Evolutionary conservation across 208 protist genomes (phyloP).

Genomic region (Spongospora subterranea): DNA sequence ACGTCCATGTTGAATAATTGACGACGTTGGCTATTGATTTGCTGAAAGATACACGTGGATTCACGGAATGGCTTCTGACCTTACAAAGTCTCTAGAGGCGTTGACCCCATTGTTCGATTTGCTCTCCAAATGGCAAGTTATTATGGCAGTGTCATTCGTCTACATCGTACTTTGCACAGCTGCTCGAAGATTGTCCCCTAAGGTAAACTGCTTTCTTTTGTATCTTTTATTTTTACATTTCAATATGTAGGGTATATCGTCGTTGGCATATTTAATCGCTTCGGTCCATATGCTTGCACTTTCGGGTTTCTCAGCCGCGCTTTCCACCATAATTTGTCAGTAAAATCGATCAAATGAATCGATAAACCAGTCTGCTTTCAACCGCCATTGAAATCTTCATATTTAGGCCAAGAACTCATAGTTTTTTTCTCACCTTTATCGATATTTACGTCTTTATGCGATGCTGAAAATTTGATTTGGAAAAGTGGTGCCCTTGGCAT

Average conservation of each 20-base stretch:
- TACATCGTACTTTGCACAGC: conserved; percentile 16
- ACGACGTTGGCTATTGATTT: too few relatives aligned
- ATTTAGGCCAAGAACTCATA: neutral
- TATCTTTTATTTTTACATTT: neutral
- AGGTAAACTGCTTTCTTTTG: neutral
- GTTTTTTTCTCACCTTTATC: neutral
- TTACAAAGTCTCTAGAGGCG: too few relatives aligned
- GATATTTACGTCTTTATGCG: conserved; percentile 33
- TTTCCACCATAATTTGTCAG: neutral
- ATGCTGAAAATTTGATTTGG: neutral
- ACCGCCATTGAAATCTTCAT: neutral
- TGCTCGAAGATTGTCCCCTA: neutral
- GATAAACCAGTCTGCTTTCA: neutral
- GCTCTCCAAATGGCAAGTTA: neutral
- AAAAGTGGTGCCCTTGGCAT: neutral
- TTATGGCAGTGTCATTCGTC: conserved; percentile 6
- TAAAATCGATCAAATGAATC: neutral
- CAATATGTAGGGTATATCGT: neutral
- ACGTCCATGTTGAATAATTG: too few relatives aligned
- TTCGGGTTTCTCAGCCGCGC: neutral
- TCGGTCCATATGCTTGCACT: conserved; percentile 14
- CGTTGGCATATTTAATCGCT: neutral
- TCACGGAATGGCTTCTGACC: too few relatives aligned
- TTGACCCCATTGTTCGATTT: neutral
- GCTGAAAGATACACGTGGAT: too few relatives aligned